phyloP scores from a whole-genome alignment of 1,139 yeast species.

The Yamadazyma sp. region DNA sequence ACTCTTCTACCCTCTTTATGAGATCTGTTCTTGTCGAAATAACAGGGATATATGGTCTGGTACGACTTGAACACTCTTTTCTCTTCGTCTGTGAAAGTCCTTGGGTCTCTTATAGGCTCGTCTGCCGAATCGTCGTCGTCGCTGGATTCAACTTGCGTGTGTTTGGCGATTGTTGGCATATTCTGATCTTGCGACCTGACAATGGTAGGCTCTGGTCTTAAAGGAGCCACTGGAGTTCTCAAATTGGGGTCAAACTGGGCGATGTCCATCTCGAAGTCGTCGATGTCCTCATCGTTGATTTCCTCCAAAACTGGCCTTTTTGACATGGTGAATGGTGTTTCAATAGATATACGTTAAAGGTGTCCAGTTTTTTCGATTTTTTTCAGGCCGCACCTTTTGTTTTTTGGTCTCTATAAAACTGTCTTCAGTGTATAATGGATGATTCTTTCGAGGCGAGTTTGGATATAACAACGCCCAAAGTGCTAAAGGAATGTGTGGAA shows the following conservation, averaged over 20 bases:
- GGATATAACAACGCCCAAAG: constrained; percentile 23
- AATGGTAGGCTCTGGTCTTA: constrained; percentile 55
- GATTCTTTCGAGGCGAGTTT: background rate
- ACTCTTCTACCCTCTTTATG: constrained; percentile 86
- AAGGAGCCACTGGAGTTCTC: constrained; percentile 69
- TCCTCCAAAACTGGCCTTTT: constrained; percentile 80
- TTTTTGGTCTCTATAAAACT: background rate
- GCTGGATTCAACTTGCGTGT: constrained; percentile 8
- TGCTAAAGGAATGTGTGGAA: constrained; percentile 30
- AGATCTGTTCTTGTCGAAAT: constrained; percentile 78
- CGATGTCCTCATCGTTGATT: constrained; percentile 85
- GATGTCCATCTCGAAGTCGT: constrained; percentile 87
- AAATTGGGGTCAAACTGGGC: constrained; percentile 84
- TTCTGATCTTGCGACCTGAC: constrained; percentile 62
- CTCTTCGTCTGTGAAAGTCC: constrained; percentile 46
- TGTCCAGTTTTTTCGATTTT: constrained; percentile 1
- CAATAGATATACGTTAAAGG: too few relatives aligned
- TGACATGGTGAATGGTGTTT: constrained; percentile 26
- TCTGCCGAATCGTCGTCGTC: constrained; percentile 15
- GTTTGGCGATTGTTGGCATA: constrained; percentile 15
- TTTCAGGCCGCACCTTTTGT: background rate
- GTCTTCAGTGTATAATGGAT: background rate
- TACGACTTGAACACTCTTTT: constrained; percentile 62
- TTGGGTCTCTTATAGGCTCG: constrained; percentile 34
- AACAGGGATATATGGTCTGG: constrained; percentile 85